Base-by-base conservation (phyloP, 345 rosid genomes). In the Cardiospermum halicacabum region DNA sequence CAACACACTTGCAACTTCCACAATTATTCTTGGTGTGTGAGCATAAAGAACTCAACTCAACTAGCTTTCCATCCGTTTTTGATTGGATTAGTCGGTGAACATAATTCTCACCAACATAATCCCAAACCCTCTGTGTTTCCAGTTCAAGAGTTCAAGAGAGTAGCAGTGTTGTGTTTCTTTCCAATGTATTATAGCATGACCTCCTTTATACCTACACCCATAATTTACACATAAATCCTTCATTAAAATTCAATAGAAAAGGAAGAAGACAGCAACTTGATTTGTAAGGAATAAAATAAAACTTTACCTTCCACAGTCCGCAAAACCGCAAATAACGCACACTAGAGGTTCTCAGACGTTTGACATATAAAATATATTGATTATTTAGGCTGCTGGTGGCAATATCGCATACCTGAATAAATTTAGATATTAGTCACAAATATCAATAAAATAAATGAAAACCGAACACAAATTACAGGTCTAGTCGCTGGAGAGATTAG, bases 71-170 rank as follows among this genome's bases (percentile, higher is more conserved):
- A 75, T 91, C 99, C 68, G 99, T 87, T 81, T 93, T 93, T 56
- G 99, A 90, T 74, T 90, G 99, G 71, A 94, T 91, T 71, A 91
- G 83, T 9, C 97, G 83, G 76, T 94, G 97, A 56, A 93, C 98
- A 75, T 93, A 93, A 81, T 93, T 93, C 80, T 90, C 92, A 63
- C 97, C 95, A 42, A 73, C 92, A 77, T 94, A 94, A 80, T 94
- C 97, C 99, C 99, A 94, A 30, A 91, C 99, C 72, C 99, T 92
- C 27, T 85, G 95, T 36, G 99, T 94, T 77, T 91, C 99, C 85
- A 91, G 65, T 73, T 94, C 96, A 77, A n/a, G n/a, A n/a, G n/a
- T n/a, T n/a, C n/a, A 77, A 94, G 92, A 68, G 92, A 91, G 77
- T 94, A 91, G 78, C 99, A 88, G 74, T 94, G 97, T 19, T 91